Conservation (phyloP, 352 stramenopile species). For the Phytophthora pinifolia region DNA sequence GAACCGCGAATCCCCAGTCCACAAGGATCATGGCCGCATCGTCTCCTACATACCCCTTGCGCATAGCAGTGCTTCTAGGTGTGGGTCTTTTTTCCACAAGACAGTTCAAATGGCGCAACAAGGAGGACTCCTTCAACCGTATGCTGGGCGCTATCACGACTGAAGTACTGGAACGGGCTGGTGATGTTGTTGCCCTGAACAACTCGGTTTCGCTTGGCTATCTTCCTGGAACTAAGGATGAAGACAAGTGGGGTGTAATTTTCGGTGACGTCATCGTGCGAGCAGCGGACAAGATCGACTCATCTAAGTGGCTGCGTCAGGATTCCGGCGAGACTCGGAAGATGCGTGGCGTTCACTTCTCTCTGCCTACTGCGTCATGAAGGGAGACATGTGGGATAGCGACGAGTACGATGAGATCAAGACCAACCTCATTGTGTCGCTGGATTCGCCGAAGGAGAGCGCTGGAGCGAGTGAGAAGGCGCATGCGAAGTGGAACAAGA, state of each 20-base stretch:
- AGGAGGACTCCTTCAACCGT: background rate
- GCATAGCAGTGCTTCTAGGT: background rate
- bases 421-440: no score
- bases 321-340: no score
- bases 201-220: no score
- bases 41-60: background rate
- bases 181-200: slow-evolving; percentile 2
- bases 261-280: no score
- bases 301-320: no score
- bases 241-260: no score
- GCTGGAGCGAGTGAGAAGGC: no score
- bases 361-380: background rate
- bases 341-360: no score
- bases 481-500: no score
- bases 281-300: no score
- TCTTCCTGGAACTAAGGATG: no score
- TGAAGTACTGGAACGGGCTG: slow-evolving; percentile 1
- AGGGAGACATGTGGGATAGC: background rate
- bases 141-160: background rate
- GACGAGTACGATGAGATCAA: background rate
- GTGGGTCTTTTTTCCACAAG: background rate
- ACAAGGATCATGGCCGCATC: background rate
- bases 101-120: background rate
- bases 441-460: no score
- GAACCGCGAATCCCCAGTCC: background rate